Evolutionary conservation across 1,284 basidiomycete genomes (phyloP), one percentile per base, ranked within the genome.

Genomic region (Cryptococcus hybrid): DNA sequence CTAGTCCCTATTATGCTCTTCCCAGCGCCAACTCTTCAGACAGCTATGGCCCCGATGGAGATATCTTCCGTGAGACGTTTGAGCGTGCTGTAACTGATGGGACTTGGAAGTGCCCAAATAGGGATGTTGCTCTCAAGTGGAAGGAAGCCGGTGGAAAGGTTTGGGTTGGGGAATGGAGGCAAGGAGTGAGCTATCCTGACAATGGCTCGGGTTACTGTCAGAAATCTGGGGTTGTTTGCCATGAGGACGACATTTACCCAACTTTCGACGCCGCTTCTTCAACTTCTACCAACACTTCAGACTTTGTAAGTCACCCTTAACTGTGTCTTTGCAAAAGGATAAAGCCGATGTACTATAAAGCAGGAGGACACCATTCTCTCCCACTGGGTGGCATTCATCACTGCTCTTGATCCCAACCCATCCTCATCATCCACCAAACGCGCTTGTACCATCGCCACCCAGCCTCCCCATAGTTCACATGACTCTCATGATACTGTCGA

Each of bases 51-150:
- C 30, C 57, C 15, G 60, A 62, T 50, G 65, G 67, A 7, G 72
- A 78, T 55, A 58, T 52, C 9, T 62, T 74, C 38, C 82, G 88
- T 38, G 71, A 78, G 12, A 82, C 83, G 54, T 77, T 90, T 36
- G 81, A 87, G 68, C 62, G 70, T 35, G 71, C 90, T 9, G 85
- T 84, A 36, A 89, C 88, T 1, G 88, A 91, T 71, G 71, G 61
- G 24, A 65, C 61, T 6, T 77, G 69, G 70, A 59, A 67, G 43
- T 90, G 89, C 75, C 77, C 88, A 9, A 80, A 80, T 38, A 88
- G 87, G 84, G 84, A 84, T 6, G 85, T 89, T 54, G 85, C 86
- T 0, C 78, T 84, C 35, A 81, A 79, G 58, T 90, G 87, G 86
- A 84, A 83, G 1, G 66, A 74, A 30, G 71, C 81, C 48, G 88